Percentiles rank a stretch among this genome's conserved stretches.
Conservation (phyloP, 2,329 filamentous ascomycete genomes). For the Didymellaceae sp. region DNA sequence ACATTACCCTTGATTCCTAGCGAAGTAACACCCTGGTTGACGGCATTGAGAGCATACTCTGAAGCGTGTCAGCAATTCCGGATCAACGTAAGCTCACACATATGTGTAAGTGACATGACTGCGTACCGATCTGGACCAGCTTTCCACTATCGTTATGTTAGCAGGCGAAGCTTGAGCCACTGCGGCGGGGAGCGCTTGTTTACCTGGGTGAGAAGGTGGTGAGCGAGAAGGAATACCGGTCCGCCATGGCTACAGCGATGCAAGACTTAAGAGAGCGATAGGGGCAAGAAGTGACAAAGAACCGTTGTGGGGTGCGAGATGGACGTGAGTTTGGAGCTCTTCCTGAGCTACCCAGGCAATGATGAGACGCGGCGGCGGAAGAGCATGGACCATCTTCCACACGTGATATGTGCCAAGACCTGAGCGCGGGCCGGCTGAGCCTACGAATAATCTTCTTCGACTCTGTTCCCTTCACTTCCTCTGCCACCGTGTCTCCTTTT, state of each 20-base stretch:
- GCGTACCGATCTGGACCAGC: constrained; percentile 93
- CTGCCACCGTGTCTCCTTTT: constrained; percentile 42
- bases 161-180: constrained; percentile 45
- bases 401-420: constrained; percentile 13
- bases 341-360: constrained; percentile 20
- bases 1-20: constrained; percentile 92
- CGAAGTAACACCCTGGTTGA: constrained; percentile 98
- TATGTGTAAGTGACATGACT: background rate
- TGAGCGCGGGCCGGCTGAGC: background rate
- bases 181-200: constrained; percentile 43
- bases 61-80: constrained; percentile 25
- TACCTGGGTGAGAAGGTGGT: constrained; percentile 99
- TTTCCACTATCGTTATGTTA: constrained; percentile 77
- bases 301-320: constrained; percentile 16
- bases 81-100: constrained; percentile 13
- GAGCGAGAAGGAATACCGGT: constrained; percentile 98
- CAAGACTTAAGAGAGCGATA: constrained; percentile 3
- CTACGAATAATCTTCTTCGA: constrained; percentile 20
- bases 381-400: constrained; percentile 6
- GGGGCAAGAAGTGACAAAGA: constrained; percentile 1
- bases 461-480: constrained; percentile 16
- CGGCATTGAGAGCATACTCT: constrained; percentile 99
- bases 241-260: constrained; percentile 72
- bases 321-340: constrained; percentile 16
- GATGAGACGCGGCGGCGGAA: constrained; percentile 18